phyloP scores from a whole-genome alignment of 73 alveolate genomes.

The Loxodes magnus region DNA sequence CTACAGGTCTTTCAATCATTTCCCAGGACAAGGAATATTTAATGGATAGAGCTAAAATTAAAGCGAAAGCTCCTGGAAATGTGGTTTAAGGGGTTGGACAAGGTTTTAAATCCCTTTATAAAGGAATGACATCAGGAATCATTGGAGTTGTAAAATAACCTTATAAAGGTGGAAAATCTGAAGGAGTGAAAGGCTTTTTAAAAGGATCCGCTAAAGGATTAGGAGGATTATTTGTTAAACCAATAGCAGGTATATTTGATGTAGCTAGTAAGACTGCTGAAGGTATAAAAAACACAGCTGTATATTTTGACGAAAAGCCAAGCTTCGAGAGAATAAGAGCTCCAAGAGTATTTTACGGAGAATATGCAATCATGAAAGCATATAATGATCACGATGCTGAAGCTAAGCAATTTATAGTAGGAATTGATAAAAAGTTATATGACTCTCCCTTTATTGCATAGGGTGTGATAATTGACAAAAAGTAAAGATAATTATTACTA shows the following conservation, averaged over 20 bases:
- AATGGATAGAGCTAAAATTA: slow-evolving; percentile 57
- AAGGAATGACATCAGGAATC: slow-evolving; percentile 64
- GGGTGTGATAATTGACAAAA: too few species aligned
- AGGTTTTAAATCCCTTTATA: slow-evolving; percentile 54
- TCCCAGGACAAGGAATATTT: slow-evolving; percentile 73
- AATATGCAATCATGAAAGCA: slow-evolving; percentile 36
- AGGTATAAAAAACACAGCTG: slow-evolving; percentile 80
- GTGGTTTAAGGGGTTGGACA: slow-evolving; percentile 78
- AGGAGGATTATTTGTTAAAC: slow-evolving; percentile 90
- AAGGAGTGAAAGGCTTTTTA: slow-evolving; percentile 72
- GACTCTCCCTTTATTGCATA: too few species aligned
- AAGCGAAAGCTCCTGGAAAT: slow-evolving; percentile 78
- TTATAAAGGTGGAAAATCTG: slow-evolving; percentile 66
- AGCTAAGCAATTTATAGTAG: slow-evolving; percentile 11
- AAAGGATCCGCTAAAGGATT: slow-evolving; percentile 88
- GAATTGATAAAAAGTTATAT: too few species aligned
- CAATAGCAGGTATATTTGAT: slow-evolving; percentile 95
- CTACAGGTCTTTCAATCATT: slow-evolving; percentile 63
- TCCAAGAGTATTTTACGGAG: slow-evolving; percentile 86
- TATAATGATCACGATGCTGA: slow-evolving; percentile 54
- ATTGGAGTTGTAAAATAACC: slow-evolving; percentile 90
- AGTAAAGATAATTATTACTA: too few species aligned
- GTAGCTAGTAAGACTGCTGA: slow-evolving; percentile 87
- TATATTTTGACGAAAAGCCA: slow-evolving; percentile 38
- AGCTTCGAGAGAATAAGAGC: slow-evolving; percentile 57